Conservation (phyloP, 768 basidiomycete species). For the Mycena galericulata region DNA sequence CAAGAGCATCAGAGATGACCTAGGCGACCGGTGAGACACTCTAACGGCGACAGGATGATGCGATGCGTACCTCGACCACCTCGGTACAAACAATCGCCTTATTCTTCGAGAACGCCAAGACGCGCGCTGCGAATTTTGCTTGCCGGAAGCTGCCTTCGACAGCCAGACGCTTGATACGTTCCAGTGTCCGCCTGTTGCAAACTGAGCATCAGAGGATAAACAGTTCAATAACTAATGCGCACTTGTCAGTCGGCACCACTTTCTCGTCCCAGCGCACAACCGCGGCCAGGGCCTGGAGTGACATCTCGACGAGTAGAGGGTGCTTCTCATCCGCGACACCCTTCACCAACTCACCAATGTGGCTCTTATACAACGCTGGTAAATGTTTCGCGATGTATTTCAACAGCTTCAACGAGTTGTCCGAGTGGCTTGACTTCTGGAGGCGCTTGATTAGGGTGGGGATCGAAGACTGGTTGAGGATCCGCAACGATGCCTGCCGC, state of each 20-base stretch:
- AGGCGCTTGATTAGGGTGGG: conserved; percentile 82
- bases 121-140: conserved; percentile 89
- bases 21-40: too few relatives aligned
- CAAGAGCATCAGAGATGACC: conserved; percentile 69
- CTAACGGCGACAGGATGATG: too few relatives aligned
- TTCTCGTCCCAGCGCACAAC: conserved; percentile 70
- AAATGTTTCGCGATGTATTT: conserved; percentile 79
- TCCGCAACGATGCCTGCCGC: conserved; percentile 74
- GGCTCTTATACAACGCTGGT: conserved; percentile 78
- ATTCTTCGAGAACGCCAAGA: conserved; percentile 71
- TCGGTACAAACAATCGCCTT: conserved; percentile 61
- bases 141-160: conserved; percentile 70
- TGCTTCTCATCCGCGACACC: conserved; percentile 76
- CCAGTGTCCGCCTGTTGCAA: conserved; percentile 68
- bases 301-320: conserved; percentile 66
- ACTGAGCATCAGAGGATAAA: neutral
- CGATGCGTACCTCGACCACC: conserved; percentile 72
- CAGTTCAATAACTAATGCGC: too few relatives aligned
- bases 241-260: conserved; percentile 75
- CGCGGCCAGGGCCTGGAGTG: conserved; percentile 82
- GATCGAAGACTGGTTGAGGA: conserved; percentile 89
- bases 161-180: conserved; percentile 71
- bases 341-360: conserved; percentile 82
- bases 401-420: conserved; percentile 65
- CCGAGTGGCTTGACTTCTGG: conserved; percentile 58